Evolutionary conservation across 257 asterid genomes (phyloP), one percentile per base, ranked within the genome.

Genomic region (Petunia secreta): DNA sequence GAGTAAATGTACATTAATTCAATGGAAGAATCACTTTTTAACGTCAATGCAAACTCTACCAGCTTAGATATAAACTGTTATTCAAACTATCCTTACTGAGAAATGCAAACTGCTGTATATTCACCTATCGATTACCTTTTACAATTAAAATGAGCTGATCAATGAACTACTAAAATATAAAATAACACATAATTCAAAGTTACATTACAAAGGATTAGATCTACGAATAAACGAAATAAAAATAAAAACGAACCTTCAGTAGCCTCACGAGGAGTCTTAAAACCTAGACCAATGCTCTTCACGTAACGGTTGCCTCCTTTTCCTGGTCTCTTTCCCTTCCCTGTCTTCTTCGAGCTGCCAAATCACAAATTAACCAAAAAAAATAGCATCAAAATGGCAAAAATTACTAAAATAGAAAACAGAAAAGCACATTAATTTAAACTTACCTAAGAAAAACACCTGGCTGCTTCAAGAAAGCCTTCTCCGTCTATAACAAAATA

Each of bases 401-500:
- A 36, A 1, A 2, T 64, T 38, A 34, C 73, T 14, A 80, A 16
- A 0, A 34, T 7, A 5, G 44, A 9, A 66, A 4, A 8, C 2
- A 13, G 4, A 9, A 48, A 43, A 0, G 62, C 0, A 80, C 1
- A 60, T 11, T 69, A 1, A 11, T 4, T 25, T 3, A 44, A 44
- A 14, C 78, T 6, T 84, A 90, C 93, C 91, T 81, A 43, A 89
- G 90, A 80, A 91, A 91, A n/a, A 91, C 96, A 85, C 87, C 88
- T 7, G 96, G 93, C 87, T 91, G 96, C 91, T 91, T 91, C 84
- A 91, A 64, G 82, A 91, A 91, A 1, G 96, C 93, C 87, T 89
- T 91, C 89, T 89, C 96, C 38, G 92, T 91, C 96, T 91, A 87
- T 60, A 85, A 81, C 63, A 78, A 14, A 41, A 52, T 8, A 52